phyloP scores from a whole-genome alignment of 768 basidiomycete genomes.

The Sutorius australiensis region DNA sequence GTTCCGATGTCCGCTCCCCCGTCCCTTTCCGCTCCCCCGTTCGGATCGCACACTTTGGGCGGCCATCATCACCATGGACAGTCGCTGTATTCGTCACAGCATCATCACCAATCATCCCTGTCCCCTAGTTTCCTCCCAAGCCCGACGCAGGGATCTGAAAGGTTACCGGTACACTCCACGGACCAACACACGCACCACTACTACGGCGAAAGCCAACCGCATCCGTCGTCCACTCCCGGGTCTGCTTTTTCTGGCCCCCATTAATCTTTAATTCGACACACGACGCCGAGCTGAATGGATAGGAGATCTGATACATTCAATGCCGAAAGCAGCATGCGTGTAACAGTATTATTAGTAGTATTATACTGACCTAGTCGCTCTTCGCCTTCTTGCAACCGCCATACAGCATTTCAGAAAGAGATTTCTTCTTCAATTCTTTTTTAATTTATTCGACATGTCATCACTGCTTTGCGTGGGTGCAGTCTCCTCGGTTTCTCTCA shows the following conservation, averaged over 20 bases:
- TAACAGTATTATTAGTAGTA: constrained; percentile 35
- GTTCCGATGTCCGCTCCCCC: constrained; percentile 53
- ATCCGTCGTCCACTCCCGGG: constrained; percentile 26
- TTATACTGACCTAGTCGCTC: constrained; percentile 32
- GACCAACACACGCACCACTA: constrained; percentile 29
- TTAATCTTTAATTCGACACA: constrained; percentile 23
- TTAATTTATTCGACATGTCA: constrained; percentile 21
- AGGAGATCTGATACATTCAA: constrained; percentile 21
- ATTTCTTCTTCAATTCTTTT: constrained; percentile 14
- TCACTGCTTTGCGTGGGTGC: constrained; percentile 20
- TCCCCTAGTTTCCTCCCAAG: constrained; percentile 30
- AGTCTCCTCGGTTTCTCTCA: constrained; percentile 21
- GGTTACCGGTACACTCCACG: constrained; percentile 24
- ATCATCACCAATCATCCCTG: constrained; percentile 28
- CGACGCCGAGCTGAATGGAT: constrained; percentile 9
- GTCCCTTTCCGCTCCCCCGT: constrained; percentile 41
- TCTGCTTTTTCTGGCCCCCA: constrained; percentile 30
- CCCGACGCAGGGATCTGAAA: constrained; percentile 29
- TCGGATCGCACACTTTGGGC: constrained; percentile 25
- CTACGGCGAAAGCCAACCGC: constrained; percentile 29
- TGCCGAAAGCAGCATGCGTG: constrained; percentile 25
- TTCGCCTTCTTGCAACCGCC: constrained; percentile 29
- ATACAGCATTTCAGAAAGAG: constrained; percentile 16
- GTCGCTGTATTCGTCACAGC: constrained; percentile 32
- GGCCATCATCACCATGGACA: constrained; percentile 27